Evolutionary conservation across 352 stramenopile species (phyloP).

Genomic region (Globisporangium emineosum): DNA sequence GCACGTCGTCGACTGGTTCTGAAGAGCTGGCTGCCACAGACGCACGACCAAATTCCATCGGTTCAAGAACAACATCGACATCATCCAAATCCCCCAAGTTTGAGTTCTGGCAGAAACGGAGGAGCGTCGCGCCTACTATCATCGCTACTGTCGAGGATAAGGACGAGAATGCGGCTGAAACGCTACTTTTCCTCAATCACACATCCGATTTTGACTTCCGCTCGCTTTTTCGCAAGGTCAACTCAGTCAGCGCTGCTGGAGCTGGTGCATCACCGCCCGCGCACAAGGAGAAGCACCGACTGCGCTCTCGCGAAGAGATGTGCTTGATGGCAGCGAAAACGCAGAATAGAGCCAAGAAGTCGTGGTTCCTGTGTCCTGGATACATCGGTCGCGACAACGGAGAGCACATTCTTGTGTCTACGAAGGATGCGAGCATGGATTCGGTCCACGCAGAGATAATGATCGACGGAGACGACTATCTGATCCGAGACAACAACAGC

Average conservation of each 20-base stretch:
- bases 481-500: conserved; percentile 50
- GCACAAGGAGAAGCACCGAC: conserved; percentile 21
- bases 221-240: conserved; percentile 25
- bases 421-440: conserved; percentile 63
- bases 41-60: conserved; percentile 13
- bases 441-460: conserved; percentile 58
- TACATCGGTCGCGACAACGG: conserved; percentile 56
- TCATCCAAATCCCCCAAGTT: conserved; percentile 7
- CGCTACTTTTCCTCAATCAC: conserved; percentile 33
- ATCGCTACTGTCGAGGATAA: conserved; percentile 11
- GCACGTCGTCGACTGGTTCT: conserved; percentile 6
- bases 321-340: conserved; percentile 47
- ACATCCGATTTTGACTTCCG: conserved; percentile 26
- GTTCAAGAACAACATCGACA: conserved; percentile 9
- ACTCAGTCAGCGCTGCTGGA: conserved; percentile 1
- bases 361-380: conserved; percentile 60
- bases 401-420: conserved; percentile 45
- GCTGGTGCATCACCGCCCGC: background rate
- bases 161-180: conserved; percentile 11
- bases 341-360: conserved; percentile 32
- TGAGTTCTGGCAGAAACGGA: conserved; percentile 19
- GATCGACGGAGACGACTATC: conserved; percentile 59
- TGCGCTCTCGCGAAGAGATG: conserved; percentile 53
- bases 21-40: background rate
- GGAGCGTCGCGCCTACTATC: conserved; percentile 15